Percentiles rank a stretch among this genome's conserved stretches.
Evolutionary conservation across 2,329 filamentous ascomycete genomes (phyloP).

Genomic region (Botrytis cinerea): DNA sequence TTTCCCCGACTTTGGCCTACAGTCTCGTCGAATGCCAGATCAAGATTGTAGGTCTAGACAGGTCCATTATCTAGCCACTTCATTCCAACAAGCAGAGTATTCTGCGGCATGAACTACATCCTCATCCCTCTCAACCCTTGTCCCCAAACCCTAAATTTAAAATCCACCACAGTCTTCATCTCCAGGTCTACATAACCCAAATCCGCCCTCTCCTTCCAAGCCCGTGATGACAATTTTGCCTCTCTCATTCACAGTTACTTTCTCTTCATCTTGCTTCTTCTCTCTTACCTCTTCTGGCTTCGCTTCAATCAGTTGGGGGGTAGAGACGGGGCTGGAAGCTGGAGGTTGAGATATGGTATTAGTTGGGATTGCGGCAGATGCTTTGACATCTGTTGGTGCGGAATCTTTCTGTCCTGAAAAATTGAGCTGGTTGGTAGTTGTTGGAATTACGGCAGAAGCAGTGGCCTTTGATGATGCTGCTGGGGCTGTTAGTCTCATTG

Average conservation of each 20-base stretch:
- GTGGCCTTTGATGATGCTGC: background rate
- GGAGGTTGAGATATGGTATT: background rate
- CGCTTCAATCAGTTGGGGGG: background rate
- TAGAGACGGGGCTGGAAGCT: background rate
- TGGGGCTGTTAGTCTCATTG: background rate
- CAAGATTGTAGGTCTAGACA: background rate
- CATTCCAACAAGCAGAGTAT: background rate
- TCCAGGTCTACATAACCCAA: conserved; percentile 19
- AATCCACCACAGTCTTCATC: conserved; percentile 24
- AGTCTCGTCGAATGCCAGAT: background rate
- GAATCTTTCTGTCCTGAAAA: background rate
- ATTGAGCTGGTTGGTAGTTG: background rate
- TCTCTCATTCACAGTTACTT: conserved; percentile 18
- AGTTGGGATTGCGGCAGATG: background rate
- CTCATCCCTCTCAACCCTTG: background rate
- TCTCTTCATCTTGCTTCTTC: background rate
- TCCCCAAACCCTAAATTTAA: background rate
- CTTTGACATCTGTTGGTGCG: background rate
- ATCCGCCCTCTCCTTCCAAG: conserved; percentile 7
- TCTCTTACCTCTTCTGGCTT: background rate
- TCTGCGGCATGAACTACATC: background rate
- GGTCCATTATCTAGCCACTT: background rate
- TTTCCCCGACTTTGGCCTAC: background rate
- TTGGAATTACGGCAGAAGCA: background rate
- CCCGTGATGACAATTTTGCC: conserved; percentile 27